A percentile compares a stretch with the other conserved stretches of the same genome.
phyloP scores from a whole-genome alignment of 176 grass and related monocot species.

The Puccinellia tenuiflora region DNA sequence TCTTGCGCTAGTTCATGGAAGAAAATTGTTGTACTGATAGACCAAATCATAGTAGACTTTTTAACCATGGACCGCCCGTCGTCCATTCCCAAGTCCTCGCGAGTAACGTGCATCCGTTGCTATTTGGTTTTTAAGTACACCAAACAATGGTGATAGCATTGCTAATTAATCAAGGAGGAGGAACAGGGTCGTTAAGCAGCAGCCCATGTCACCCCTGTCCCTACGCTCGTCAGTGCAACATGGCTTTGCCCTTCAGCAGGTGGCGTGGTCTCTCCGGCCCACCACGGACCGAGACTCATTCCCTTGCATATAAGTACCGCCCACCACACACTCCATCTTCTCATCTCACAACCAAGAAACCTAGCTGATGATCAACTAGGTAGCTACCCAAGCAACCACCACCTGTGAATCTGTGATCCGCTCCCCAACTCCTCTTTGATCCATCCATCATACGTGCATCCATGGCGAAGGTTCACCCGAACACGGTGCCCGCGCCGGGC shows the following conservation, averaged over 20 bases:
- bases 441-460: neutral
- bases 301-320: conserved; percentile 18
- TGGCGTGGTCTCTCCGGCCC: neutral
- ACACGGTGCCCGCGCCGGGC: neutral
- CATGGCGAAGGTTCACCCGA: conserved; percentile 3
- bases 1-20: neutral
- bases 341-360: conserved; percentile 5
- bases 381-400: neutral
- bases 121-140: neutral
- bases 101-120: neutral
- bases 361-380: neutral
- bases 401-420: too few relatives aligned
- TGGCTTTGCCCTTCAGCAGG: conserved; percentile 5
- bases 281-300: neutral
- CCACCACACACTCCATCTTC: neutral
- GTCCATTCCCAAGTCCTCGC: neutral
- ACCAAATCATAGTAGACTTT: too few relatives aligned
- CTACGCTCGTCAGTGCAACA: conserved; percentile 33
- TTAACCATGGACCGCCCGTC: neutral
- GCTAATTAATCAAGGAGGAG: neutral
- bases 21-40: too few relatives aligned
- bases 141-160: neutral
- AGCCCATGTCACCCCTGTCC: conserved; percentile 32
- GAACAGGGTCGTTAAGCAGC: conserved; percentile 26
- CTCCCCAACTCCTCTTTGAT: neutral